These are phyloP conservation scores for Huntiella abstrusa DNA, from an alignment of 2,329 filamentous ascomycete species.

Conservation along the genomic window DNA sequence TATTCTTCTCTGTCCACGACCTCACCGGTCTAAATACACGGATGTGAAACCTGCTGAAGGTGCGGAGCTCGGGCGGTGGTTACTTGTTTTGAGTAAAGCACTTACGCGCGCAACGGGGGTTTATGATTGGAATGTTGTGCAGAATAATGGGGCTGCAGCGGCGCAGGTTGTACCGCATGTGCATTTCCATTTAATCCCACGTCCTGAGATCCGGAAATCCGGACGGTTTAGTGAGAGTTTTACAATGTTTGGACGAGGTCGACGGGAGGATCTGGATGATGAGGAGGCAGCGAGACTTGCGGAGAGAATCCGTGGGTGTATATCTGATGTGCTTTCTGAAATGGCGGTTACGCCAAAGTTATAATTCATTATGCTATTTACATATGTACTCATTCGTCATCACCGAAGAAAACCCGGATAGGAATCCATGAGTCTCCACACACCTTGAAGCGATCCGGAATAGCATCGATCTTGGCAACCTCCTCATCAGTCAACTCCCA, in stretches of 20 bases:
- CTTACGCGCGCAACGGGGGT: constrained; percentile 51
- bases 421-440: constrained; percentile 59
- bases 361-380: neutral
- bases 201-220: constrained; percentile 46
- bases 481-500: constrained; percentile 58
- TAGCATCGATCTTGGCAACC: constrained; percentile 44
- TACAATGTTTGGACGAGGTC: constrained; percentile 65
- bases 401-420: constrained; percentile 64
- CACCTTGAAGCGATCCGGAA: constrained; percentile 66
- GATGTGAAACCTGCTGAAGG: constrained; percentile 39
- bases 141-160: constrained; percentile 81
- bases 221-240: constrained; percentile 43
- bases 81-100: constrained; percentile 55
- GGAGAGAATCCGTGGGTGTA: constrained; percentile 28
- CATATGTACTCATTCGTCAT: constrained; percentile 35
- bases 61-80: constrained; percentile 44
- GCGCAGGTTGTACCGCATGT: constrained; percentile 87
- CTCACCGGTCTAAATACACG: constrained; percentile 59
- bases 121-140: constrained; percentile 85
- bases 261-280: constrained; percentile 56
- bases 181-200: constrained; percentile 85
- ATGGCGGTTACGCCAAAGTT: constrained; percentile 16
- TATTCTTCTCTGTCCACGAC: constrained; percentile 60
- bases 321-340: constrained; percentile 29
- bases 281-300: constrained; percentile 48